Base-by-base conservation (phyloP, 805 yeast species). In the Candida ficus region DNA sequence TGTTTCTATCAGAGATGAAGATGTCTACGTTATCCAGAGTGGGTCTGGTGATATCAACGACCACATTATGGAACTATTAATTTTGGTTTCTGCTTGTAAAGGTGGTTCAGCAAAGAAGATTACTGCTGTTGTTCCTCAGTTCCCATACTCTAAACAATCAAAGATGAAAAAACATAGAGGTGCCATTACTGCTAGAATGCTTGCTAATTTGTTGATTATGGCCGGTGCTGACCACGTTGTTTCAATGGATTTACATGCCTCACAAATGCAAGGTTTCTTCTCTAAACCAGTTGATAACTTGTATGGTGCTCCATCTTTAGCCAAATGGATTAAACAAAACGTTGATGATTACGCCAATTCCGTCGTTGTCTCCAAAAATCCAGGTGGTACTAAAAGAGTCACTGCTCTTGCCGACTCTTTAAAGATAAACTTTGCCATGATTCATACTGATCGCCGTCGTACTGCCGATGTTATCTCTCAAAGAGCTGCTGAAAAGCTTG, bases 191-290 rank as follows among this genome's bases (percentile, higher is more conserved):
- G 99, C 99, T 13, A 78, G 98, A 60, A 86, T 93, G 98, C 74
- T 93, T 59, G 98, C 99, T 45, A 93, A 93, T 54, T 68, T 93
- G 57, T 70, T 93, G 48, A 80, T 89, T 43, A 95, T 93, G 95
- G 98, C 99, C 4, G 99, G 99, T 52, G 99, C 98, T 20, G 98
- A 93, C 64, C 99, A 93, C 64, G 95, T 93, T 43, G 91, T 93
- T 29, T 87, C 96, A 4, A 90, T 93, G 97, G 99, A 93, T 60
- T 70, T 93, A 50, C 81, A 78, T 53, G 99, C 99, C 21, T 81
- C 96, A 27, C 99, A 93, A 66, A 93, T 93, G 99, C 99, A 93
- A 69, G 99, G 99, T 12, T 93, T 93, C 60, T 93, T 93, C 70
- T 76, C 95, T 26, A 90, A 89, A 54, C 99, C 99, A 0, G 99